Percentiles rank a stretch among this genome's conserved stretches.
Evolutionary conservation across 345 rosid species (phyloP).

Genomic region (Clausena lansium): DNA sequence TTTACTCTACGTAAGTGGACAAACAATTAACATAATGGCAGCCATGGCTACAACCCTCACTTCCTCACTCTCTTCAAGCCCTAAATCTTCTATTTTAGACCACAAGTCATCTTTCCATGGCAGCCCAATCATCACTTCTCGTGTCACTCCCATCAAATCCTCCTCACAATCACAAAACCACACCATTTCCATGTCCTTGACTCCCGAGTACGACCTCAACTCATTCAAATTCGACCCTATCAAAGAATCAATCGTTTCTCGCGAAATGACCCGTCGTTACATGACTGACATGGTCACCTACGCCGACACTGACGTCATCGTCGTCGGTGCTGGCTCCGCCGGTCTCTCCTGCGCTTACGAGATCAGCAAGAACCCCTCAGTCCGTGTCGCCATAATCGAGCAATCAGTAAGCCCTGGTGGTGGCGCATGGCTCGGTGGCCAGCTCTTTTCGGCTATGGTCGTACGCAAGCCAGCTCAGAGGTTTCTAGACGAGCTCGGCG

Average conservation of each 20-base stretch:
- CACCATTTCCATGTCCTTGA: constrained; percentile 18
- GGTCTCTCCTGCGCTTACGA: constrained; percentile 46
- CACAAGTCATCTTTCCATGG: constrained; percentile 32
- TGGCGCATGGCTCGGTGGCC: constrained; percentile 68
- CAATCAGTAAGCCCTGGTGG: constrained; percentile 67
- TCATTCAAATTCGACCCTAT: constrained; percentile 33
- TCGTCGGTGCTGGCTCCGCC: constrained; percentile 39
- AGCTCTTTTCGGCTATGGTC: constrained; percentile 58
- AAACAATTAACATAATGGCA: constrained; percentile 10
- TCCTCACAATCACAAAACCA: background rate
- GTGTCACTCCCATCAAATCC: constrained; percentile 8
- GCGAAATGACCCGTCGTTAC: constrained; percentile 36
- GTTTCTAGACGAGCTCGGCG: constrained; percentile 28
- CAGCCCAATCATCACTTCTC: constrained; percentile 17
- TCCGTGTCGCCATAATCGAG: constrained; percentile 32
- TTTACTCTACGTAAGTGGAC: background rate
- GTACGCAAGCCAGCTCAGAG: background rate
- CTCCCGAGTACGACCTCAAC: constrained; percentile 17
- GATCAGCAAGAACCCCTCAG: constrained; percentile 40
- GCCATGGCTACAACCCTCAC: constrained; percentile 28
- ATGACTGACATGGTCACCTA: constrained; percentile 43
- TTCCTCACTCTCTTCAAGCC: constrained; percentile 22
- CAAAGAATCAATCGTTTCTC: constrained; percentile 31
- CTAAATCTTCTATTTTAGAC: constrained; percentile 21
- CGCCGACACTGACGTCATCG: constrained; percentile 35